Percentiles rank a stretch among this genome's conserved stretches.
Conservation (phyloP, 257 asterid species). For the Ilex asprella region DNA sequence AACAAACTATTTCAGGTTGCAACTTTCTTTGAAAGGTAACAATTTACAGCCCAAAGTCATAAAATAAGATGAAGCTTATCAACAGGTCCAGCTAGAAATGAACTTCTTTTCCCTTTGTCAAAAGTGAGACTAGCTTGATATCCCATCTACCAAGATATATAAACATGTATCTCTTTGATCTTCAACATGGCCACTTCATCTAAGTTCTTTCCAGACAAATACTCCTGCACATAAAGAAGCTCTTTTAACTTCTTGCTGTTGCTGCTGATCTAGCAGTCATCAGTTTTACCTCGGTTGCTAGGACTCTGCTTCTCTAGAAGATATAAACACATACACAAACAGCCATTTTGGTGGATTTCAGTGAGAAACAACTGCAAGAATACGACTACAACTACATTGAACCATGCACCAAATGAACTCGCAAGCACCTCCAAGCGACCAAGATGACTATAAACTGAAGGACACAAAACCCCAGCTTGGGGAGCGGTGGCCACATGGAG, state of each 20-base stretch:
- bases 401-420: constrained; percentile 20
- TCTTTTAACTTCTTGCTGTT: too few relatives aligned
- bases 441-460: constrained; percentile 54
- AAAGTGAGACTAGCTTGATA: neutral
- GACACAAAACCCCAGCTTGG: constrained; percentile 71
- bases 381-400: neutral
- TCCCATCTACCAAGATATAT: neutral
- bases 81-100: neutral
- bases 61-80: neutral
- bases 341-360: too few relatives aligned
- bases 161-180: too few relatives aligned
- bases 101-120: neutral
- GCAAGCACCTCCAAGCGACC: constrained; percentile 21
- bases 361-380: neutral
- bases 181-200: too few relatives aligned
- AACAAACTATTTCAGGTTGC: too few relatives aligned
- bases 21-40: too few relatives aligned
- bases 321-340: too few relatives aligned
- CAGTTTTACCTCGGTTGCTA: neutral
- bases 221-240: neutral
- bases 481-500: constrained; percentile 75
- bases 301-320: too few relatives aligned
- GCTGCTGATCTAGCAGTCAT: neutral
- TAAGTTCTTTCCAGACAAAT: too few relatives aligned
- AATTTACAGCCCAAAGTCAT: too few relatives aligned